Conservation (phyloP, 176 grass and related monocot genomes). For the Poa annua region DNA sequence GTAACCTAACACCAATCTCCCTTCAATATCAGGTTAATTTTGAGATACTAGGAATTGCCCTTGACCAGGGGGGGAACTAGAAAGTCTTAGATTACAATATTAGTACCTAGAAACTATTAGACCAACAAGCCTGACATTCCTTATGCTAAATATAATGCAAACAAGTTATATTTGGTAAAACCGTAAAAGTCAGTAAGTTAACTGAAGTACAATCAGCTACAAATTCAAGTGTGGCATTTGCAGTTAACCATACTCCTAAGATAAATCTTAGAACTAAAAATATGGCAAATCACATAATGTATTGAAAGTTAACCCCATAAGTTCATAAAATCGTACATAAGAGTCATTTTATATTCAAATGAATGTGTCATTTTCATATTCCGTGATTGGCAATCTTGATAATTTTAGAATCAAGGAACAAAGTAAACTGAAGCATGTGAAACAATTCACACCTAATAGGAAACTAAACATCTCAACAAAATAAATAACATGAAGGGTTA, state of each 20-base stretch:
- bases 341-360: not conserved
- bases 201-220: not conserved
- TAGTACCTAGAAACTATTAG: not conserved
- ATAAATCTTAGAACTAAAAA: not conserved
- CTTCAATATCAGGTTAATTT: not conserved
- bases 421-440: not conserved
- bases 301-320: not conserved
- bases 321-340: not conserved
- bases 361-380: not conserved
- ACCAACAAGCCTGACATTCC: not conserved
- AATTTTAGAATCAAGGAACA: not conserved
- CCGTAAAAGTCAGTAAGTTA: not conserved
- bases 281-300: not conserved
- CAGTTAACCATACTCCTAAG: not conserved
- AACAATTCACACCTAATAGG: not conserved
- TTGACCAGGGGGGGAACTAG: not conserved
- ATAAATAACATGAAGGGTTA: not conserved
- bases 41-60: not conserved
- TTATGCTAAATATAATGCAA: not conserved
- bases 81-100: not conserved
- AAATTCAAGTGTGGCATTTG: not conserved
- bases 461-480: not conserved
- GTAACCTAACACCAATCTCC: not conserved
- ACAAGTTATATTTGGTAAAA: not conserved
- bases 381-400: not conserved